Evolutionary conservation across 192 early-diverging fungal species (phyloP).

Genomic region (Helicostylum pulchrum): DNA sequence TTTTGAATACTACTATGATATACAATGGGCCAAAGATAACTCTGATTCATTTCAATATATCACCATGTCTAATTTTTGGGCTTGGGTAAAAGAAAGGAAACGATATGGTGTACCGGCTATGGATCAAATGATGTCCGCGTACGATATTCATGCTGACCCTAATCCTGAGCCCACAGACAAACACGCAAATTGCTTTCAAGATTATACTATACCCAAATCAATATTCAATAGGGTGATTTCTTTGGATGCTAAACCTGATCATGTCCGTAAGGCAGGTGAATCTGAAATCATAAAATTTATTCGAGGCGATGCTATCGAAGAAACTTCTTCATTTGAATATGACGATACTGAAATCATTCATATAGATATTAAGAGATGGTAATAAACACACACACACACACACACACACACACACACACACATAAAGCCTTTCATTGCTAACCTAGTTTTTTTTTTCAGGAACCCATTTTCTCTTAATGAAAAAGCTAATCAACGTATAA

Average conservation of each 20-base stretch:
- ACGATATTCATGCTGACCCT: not conserved
- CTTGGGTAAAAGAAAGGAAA: slow-evolving; percentile 30
- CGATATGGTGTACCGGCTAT: not conserved
- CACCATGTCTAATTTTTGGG: slow-evolving; percentile 25
- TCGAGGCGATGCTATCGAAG: not conserved
- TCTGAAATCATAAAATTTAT: not conserved
- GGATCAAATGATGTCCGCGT: not conserved
- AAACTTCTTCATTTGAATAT: not conserved
- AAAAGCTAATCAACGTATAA: slow-evolving; percentile 8
- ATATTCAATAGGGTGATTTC: not conserved
- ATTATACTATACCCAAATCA: not conserved
- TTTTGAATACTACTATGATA: slow-evolving; percentile 37
- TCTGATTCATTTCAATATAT: slow-evolving; percentile 24
- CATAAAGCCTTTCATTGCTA: not conserved
- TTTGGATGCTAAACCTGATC: not conserved
- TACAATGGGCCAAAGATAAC: slow-evolving; percentile 22
- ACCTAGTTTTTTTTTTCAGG: slow-evolving; percentile 7
- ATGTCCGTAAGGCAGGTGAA: not conserved
- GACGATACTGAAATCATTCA: slow-evolving; percentile 29
- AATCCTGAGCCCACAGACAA: not conserved
- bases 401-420: not conserved
- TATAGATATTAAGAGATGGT: slow-evolving; percentile 34
- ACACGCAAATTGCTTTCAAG: not conserved
- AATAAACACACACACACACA: not conserved
- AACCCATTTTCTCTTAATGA: slow-evolving; percentile 23